Evolutionary conservation across 2,329 filamentous ascomycete species (phyloP), one percentile per base, ranked within the genome.

Genomic region (Didymella exigua): DNA sequence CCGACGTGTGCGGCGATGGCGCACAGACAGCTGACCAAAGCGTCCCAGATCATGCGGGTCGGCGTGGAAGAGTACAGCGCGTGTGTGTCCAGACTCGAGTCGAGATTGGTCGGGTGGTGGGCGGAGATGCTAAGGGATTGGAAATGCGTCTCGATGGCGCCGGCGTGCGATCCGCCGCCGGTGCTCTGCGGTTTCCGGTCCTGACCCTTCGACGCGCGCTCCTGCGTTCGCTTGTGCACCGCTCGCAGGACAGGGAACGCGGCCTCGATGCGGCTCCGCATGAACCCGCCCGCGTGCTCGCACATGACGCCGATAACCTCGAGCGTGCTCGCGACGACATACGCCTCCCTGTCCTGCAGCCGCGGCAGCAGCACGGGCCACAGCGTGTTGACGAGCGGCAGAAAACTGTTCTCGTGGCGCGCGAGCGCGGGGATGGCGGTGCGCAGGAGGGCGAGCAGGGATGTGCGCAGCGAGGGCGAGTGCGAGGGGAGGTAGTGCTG

Each of bases 401-500:
- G 77, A 71, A 96, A 97, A 0, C 86, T 85, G 58, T 93, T 87
- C 70, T 96, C 89, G 62, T 97, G 87, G 3, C 80, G 81, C 0
- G 89, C 84, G 3, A 99, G 83, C 0, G 89, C 82, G 0, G 88
- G 84, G 4, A 89, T 84, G 3, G 91, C 88, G 0, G 87, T 91
- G 23, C 83, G 79, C 11, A 98, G 83, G 5, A 98, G 85, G 14
- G 86, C 84, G 9, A 99, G 84, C 3, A 99, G 82, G 0, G 89
- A 90, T 26, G 86, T 86, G 34, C 93, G 87, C 8, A 99, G 82
- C 10, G 86, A 84, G 0, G 93, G 86, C 0, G 91, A 93, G 0
- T 90, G 87, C 0, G 91, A 93, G 5, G 93, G 92, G 10, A 99
- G 84, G 74, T 97, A 95, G 71, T 96, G 88, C 68, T 96, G 93